Percentiles rank a stretch among this genome's conserved stretches.
Evolutionary conservation across 2,329 filamentous ascomycete species (phyloP).

Genomic region (Penicillium sp.): DNA sequence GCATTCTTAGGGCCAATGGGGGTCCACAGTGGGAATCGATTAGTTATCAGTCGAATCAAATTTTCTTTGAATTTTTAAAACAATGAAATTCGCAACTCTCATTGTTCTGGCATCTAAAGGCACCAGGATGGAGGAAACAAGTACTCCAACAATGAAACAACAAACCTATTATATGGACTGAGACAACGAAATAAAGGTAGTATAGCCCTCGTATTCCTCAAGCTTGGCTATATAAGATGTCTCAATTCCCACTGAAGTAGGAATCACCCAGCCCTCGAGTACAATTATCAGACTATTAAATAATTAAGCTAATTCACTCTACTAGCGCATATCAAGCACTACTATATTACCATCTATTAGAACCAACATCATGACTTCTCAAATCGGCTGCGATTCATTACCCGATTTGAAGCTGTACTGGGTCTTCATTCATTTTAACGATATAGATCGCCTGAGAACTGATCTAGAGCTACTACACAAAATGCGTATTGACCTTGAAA

Average conservation of each 20-base stretch:
- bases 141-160: no score
- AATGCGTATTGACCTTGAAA: background rate
- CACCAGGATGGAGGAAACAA: no score
- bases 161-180: background rate
- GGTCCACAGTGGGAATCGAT: no score
- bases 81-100: no score
- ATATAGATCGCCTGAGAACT: background rate
- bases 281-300: background rate
- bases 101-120: no score
- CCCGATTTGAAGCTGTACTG: background rate
- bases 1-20: no score
- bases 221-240: background rate
- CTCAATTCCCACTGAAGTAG: background rate
- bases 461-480: background rate
- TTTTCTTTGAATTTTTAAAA: no score
- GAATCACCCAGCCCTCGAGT: background rate
- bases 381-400: background rate
- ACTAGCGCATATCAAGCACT: background rate
- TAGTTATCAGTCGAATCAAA: no score
- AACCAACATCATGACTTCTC: background rate
- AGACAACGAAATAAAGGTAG: background rate
- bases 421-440: background rate
- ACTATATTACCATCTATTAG: background rate
- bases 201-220: background rate
- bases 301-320: background rate